Base-by-base conservation (phyloP, 106 monocot genomes). In the Apostasia ramifera region DNA sequence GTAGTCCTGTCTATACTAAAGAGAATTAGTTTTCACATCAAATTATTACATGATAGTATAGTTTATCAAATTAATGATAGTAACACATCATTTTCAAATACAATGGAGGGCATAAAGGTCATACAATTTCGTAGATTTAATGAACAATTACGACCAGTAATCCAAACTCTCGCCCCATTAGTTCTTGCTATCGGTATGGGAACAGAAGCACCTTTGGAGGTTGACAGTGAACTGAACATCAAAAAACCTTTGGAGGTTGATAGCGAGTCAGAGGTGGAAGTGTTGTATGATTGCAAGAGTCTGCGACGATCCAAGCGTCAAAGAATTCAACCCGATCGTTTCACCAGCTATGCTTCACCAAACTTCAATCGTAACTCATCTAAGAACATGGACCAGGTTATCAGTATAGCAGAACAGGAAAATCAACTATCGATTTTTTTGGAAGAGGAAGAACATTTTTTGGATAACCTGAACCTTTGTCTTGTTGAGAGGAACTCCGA, bases 251-350 rank as follows among this genome's bases (percentile, higher is more conserved):
- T 48, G 2, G 44, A 45, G 7, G 52, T 47, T 42, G 66, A 79
- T 53, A 46, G 68, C 53, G 83, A 83, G 1, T 68, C 72, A 47
- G 79, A 81, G 55, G 75, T 74, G 37, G 81, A 86, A 59, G 71
- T 79, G 65, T 69, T 84, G 55, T 83, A 79, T 81, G 76, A 76
- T 45, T 67, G 64, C 43, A 61, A 48, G 39, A 73, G 47, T 71
- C 58, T 91, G 56, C 78, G 90, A 53, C 81, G 70, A 49, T 91
- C 90, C 42, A 91, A 86, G 50, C 86, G 86, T 57, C 71, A 44
- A 11, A 91, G 79, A 51, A 47, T 61, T 11, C 48, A 43, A 38
- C 90, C 86, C 37, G 77, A 83, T 44, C 83, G 78, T 47, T 84
- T 86, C 78, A 72, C 65, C 9, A 82, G 81, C 55, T 79, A 79